Conservation (phyloP, 176 grass and related monocot species). For the Elymus sibiricus region DNA sequence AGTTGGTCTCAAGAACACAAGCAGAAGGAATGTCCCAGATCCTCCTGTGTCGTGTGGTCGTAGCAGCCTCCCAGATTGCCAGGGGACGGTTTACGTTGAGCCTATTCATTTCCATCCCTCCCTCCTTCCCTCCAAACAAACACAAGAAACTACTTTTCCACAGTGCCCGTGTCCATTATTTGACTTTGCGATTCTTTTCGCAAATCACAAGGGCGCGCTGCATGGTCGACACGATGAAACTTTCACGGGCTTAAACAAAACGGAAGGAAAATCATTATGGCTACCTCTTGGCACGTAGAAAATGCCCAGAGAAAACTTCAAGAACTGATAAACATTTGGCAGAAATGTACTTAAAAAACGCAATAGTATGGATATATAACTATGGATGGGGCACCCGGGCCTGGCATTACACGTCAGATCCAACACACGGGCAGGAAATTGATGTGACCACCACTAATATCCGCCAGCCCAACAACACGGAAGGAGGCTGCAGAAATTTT, state of each 20-base stretch:
- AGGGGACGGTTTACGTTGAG: not conserved
- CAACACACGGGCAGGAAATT: not conserved
- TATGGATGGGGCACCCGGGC: not conserved
- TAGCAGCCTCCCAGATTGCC: constrained; percentile 14
- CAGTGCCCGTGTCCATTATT: not conserved
- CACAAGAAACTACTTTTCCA: constrained; percentile 25
- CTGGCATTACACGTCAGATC: constrained; percentile 40
- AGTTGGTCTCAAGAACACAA: constrained; percentile 7
- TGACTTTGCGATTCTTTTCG: no score
- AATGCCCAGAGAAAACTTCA: constrained; percentile 17
- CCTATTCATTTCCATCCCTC: not conserved
- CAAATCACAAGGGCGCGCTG: not conserved
- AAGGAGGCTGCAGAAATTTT: constrained; percentile 21
- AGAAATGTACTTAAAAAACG: not conserved
- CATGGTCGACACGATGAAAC: constrained; percentile 32
- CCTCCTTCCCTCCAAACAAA: not conserved
- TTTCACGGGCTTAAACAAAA: constrained; percentile 5
- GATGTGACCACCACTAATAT: not conserved
- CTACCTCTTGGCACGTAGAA: constrained; percentile 11
- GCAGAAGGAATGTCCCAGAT: not conserved
- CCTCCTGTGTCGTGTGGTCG: not conserved
- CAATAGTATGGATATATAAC: constrained; percentile 16
- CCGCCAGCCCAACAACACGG: not conserved
- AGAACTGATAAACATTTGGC: not conserved
- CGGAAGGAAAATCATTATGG: not conserved